Conservation (phyloP, 352 stramenopile genomes). For the Pythium utonaiense region DNA sequence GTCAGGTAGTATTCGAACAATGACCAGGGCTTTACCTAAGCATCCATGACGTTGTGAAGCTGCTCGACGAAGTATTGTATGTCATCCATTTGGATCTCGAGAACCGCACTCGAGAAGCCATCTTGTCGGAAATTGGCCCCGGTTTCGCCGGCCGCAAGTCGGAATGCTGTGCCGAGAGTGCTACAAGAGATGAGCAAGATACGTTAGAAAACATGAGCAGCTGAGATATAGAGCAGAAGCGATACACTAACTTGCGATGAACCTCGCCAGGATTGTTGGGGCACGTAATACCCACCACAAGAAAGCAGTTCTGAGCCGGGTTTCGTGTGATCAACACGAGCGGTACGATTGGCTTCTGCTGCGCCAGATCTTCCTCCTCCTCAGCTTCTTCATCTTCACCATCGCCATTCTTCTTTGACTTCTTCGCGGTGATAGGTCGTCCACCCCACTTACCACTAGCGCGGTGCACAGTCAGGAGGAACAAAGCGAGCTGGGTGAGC, state of each 20-base stretch:
- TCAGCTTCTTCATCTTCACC: conserved; percentile 28
- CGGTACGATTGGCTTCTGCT: conserved; percentile 59
- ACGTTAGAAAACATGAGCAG: too few relatives aligned
- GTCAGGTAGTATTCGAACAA: background rate
- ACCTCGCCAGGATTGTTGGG: conserved; percentile 86
- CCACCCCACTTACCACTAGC: conserved; percentile 94
- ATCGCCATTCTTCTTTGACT: conserved; percentile 28
- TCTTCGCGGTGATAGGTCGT: conserved; percentile 22
- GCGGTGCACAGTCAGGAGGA: conserved; percentile 94
- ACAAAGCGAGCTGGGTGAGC: conserved; percentile 92
- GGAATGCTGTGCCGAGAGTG: conserved; percentile 92
- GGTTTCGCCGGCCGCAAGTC: conserved; percentile 91
- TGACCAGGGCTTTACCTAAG: conserved; percentile 27
- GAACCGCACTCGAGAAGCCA: conserved; percentile 94
- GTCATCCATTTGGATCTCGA: conserved; percentile 93
- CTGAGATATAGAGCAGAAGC: too few relatives aligned
- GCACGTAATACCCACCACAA: conserved; percentile 95
- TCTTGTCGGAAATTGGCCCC: conserved; percentile 92
- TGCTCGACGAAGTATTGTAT: conserved; percentile 96
- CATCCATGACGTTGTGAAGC: conserved; percentile 90
- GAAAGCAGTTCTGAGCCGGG: conserved; percentile 90
- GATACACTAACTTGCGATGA: conserved; percentile 74
- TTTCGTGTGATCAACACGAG: conserved; percentile 81
- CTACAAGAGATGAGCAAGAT: too few relatives aligned
- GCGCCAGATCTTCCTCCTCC: conserved; percentile 23